Percentiles rank a stretch among this genome's conserved stretches.
Conservation (phyloP, 2,329 filamentous ascomycete species). For the Fusarium sp. region DNA sequence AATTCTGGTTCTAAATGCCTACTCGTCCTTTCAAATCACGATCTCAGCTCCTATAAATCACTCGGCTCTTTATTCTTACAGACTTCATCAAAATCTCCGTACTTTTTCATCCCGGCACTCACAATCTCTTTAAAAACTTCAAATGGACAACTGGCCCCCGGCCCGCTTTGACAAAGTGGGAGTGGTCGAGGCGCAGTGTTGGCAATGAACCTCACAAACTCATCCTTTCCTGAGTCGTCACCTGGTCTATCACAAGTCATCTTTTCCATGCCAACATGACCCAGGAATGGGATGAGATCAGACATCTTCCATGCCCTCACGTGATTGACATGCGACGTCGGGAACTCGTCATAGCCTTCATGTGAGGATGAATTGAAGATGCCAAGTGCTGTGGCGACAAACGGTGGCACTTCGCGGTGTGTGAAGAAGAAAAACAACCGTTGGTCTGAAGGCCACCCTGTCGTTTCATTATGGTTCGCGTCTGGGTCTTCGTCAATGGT, state of each 20-base stretch:
- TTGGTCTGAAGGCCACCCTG: conserved; percentile 32
- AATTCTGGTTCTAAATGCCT: not conserved
- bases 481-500: conserved; percentile 12
- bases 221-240: conserved; percentile 9
- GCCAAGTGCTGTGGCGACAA: conserved; percentile 35
- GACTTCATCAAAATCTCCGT: conserved; percentile 34
- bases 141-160: conserved; percentile 35
- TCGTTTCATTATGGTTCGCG: not conserved
- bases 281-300: conserved; percentile 36
- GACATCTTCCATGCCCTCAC: conserved; percentile 40
- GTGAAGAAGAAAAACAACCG: conserved; percentile 39
- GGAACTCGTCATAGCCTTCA: conserved; percentile 35
- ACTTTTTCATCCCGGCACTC: conserved; percentile 28
- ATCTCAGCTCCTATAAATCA: conserved; percentile 12
- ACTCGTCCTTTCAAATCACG: not conserved
- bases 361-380: conserved; percentile 37
- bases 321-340: conserved; percentile 36
- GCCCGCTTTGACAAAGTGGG: conserved; percentile 33
- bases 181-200: conserved; percentile 37
- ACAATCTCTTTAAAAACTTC: conserved; percentile 35
- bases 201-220: conserved; percentile 38
- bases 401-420: conserved; percentile 36
- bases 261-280: conserved; percentile 40
- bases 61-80: conserved; percentile 32
- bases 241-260: conserved; percentile 30